Evolutionary conservation across 1,284 basidiomycete species (phyloP).

Genomic region (Grifola frondosa): DNA sequence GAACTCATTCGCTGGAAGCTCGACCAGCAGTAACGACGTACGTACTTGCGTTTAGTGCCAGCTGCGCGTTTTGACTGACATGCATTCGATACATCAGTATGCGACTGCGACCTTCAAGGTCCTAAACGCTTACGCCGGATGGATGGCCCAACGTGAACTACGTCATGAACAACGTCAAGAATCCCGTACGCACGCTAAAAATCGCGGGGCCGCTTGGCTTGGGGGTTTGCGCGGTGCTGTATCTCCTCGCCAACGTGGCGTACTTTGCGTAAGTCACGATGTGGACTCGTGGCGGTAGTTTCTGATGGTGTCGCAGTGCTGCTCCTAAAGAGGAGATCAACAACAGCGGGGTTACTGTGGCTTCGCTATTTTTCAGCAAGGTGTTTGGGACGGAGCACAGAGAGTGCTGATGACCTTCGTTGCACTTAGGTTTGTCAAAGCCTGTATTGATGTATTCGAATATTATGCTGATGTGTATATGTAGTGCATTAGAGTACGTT

Average conservation of each 20-base stretch:
- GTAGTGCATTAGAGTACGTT: conserved; percentile 28
- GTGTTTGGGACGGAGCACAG: conserved; percentile 60
- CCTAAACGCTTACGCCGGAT: conserved; percentile 44
- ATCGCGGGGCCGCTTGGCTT: conserved; percentile 64
- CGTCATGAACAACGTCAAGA: conserved; percentile 58
- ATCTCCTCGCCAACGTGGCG: conserved; percentile 62
- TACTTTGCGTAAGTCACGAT: conserved; percentile 63
- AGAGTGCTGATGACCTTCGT: conserved; percentile 63
- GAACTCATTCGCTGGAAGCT: conserved; percentile 49
- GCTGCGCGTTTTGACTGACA: no score
- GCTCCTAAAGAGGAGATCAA: conserved; percentile 66
- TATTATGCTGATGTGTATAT: neutral
- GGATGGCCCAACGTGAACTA: conserved; percentile 27
- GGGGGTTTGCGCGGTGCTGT: conserved; percentile 49
- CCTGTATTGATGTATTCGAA: neutral
- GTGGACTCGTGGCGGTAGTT: neutral
- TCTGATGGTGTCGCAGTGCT: conserved; percentile 29
- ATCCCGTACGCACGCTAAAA: conserved; percentile 67
- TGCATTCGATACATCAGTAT: no score
- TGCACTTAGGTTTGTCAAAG: conserved; percentile 37
- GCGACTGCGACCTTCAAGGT: conserved; percentile 60
- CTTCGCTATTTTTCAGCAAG: conserved; percentile 69
- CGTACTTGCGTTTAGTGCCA: no score
- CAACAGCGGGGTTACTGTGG: conserved; percentile 55
- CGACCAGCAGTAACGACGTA: conserved; percentile 72